phyloP scores from a whole-genome alignment of 1,284 basidiomycete species.

The Malassezia brasiliensis region DNA sequence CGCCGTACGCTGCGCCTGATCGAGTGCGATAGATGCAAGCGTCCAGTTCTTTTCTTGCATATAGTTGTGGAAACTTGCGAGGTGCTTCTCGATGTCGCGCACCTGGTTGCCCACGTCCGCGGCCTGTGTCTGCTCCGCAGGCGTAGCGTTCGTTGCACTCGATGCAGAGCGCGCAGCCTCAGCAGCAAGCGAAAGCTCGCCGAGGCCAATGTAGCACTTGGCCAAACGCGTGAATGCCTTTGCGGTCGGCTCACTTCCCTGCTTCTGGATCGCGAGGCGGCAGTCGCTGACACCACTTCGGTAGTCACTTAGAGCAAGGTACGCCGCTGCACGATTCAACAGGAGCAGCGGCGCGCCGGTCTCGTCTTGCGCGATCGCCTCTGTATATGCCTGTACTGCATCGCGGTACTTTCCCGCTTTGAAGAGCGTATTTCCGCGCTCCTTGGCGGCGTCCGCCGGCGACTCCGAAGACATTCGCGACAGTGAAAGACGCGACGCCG shows the following conservation, averaged over 20 bases:
- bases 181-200: constrained; percentile 14
- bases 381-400: constrained; percentile 39
- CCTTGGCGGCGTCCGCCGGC: constrained; percentile 36
- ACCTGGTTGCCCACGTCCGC: constrained; percentile 25
- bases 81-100: constrained; percentile 26
- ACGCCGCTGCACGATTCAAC: constrained; percentile 74
- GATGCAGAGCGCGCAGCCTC: background rate
- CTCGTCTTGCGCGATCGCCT: constrained; percentile 55
- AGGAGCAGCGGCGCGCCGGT: constrained; percentile 66
- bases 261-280: constrained; percentile 62
- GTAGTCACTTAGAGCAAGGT: constrained; percentile 71
- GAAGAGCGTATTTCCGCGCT: constrained; percentile 43
- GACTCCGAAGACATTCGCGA: constrained; percentile 9
- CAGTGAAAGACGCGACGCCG: background rate
- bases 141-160: background rate
- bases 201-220: constrained; percentile 37
- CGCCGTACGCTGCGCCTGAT: constrained; percentile 29
- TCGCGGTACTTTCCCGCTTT: constrained; percentile 35
- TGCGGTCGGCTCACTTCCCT: constrained; percentile 43
- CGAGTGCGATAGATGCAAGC: constrained; percentile 31
- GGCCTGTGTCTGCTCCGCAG: constrained; percentile 21
- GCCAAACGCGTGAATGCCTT: constrained; percentile 37
- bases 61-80: constrained; percentile 58
- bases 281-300: constrained; percentile 65
- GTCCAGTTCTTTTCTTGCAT: constrained; percentile 56